Conservation (phyloP, 495 filamentous ascomycete genomes). For the Aspergillus cavernicola region DNA sequence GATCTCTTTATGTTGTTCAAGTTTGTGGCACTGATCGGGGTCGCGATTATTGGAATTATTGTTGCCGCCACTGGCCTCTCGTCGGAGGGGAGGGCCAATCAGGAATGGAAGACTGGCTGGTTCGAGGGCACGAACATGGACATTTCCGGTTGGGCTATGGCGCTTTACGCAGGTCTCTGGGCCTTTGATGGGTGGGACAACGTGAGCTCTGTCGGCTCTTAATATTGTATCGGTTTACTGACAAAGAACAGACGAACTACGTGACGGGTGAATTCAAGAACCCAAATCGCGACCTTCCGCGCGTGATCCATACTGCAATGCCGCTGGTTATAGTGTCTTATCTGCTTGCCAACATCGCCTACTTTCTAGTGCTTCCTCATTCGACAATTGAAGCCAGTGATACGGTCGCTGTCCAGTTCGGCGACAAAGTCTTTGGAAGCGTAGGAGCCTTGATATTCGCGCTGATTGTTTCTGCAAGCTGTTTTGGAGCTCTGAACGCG, state of each 20-base stretch:
- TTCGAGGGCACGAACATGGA: constrained; percentile 82
- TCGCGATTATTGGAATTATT: constrained; percentile 84
- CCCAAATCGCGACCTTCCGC: constrained; percentile 82
- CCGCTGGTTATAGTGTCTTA: constrained; percentile 89
- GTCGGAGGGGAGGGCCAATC: constrained; percentile 66
- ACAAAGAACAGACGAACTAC: constrained; percentile 76
- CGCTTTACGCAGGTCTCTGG: constrained; percentile 93
- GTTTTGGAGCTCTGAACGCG: constrained; percentile 89
- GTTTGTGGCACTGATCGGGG: constrained; percentile 81
- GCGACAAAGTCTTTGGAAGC: constrained; percentile 81
- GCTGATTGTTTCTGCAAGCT: constrained; percentile 81
- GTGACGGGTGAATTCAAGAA: constrained; percentile 95
- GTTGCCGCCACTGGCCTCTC: constrained; percentile 85
- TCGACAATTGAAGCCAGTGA: constrained; percentile 75
- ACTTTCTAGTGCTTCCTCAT: constrained; percentile 91
- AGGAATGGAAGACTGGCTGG: constrained; percentile 90
- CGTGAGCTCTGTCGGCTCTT: constrained; percentile 47
- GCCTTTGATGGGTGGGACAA: constrained; percentile 99
- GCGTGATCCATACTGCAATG: constrained; percentile 96
- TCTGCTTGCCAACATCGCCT: constrained; percentile 83
- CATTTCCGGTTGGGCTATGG: constrained; percentile 80
- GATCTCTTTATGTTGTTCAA: constrained; percentile 97
- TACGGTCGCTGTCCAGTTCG: constrained; percentile 93
- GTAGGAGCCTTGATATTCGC: constrained; percentile 81
- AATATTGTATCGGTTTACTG: constrained; percentile 1